Evolutionary conservation across 2,329 filamentous ascomycete species (phyloP), one percentile per base, ranked within the genome.

Genomic region (Phaeosphaeria sp.): DNA sequence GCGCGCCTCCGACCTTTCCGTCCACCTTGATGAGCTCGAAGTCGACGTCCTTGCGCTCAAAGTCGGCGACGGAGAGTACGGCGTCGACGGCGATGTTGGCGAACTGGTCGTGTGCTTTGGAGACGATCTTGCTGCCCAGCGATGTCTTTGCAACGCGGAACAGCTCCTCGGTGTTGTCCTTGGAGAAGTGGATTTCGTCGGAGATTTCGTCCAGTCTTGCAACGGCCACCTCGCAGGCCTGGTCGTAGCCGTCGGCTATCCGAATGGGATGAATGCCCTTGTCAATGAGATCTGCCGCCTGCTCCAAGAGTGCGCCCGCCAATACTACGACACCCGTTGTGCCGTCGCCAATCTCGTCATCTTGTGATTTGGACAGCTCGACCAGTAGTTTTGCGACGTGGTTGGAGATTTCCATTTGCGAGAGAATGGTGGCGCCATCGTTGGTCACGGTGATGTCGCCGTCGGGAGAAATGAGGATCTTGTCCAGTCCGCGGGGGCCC

Each of bases 21-120:
- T 99, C 95, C 51, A 99, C 94, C 85, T 99, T 99, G 84, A 99
- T 99, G 68, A 99, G 82, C 82, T 99, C 95, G 75, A 99, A 99
- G 77, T 99, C 93, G 60, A 99, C 96, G 74, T 99, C 95, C 81
- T 93, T 97, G 65, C 93, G 90, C 76, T 97, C 92, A 54, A 99
- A 84, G 76, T 99, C 95, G 52, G 95, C 95, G 58, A 99, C 96
- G 1, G 93, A 97, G 59, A 99, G 86, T 50, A 99, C 94, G 44
- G 95, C 96, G 74, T 99, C 95, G 46, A 99, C 93, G 53, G 95
- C 95, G 72, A 99, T 99, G 68, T 96, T 90, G 73, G 95, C 91
- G 75, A 99, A 99, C 77, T 98, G 94, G 79, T 98, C 94, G 80
- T 99, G 95, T 43, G 95, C 92, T 81, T 97, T 99, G 76, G 93